Conservation (phyloP, 2,329 filamentous ascomycete species). For the Cladosporium sp. region DNA sequence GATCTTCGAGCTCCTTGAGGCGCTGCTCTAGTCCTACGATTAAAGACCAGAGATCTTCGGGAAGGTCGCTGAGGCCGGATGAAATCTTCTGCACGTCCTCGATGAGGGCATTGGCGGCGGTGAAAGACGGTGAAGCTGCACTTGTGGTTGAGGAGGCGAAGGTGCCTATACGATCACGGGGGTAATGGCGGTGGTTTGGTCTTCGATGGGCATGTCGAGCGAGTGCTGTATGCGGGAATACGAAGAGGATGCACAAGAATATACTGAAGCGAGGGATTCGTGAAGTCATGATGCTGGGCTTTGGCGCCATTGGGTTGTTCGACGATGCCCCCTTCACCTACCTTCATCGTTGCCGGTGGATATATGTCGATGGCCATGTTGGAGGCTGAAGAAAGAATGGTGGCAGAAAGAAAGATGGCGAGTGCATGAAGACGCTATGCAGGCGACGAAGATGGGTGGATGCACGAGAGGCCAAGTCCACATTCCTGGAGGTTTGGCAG, state of each 20-base stretch:
- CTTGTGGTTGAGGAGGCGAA: background rate
- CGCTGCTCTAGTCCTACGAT: conserved; percentile 14
- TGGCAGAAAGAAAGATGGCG: background rate
- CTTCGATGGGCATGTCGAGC: conserved; percentile 3
- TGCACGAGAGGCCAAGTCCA: background rate
- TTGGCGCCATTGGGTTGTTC: background rate
- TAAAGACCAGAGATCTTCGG: conserved; percentile 15
- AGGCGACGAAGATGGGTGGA: background rate
- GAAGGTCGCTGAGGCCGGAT: conserved; percentile 14
- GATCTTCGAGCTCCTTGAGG: conserved; percentile 13
- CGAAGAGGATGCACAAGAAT: background rate
- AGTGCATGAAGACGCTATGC: conserved; percentile 6
- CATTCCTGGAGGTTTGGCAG: background rate
- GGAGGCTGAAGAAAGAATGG: conserved; percentile 7
- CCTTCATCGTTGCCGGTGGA: background rate
- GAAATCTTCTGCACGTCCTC: conserved; percentile 17
- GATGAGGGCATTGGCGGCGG: conserved; percentile 16
- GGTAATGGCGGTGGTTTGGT: background rate
- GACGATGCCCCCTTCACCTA: background rate
- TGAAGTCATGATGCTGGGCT: background rate
- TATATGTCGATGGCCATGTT: background rate
- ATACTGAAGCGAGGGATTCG: background rate
- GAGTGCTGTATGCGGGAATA: background rate
- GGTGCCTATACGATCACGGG: background rate
- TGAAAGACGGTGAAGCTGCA: background rate